Evolutionary conservation across 495 filamentous ascomycete species (phyloP), one percentile per base, ranked within the genome.

Genomic region (Podospora anserina): DNA sequence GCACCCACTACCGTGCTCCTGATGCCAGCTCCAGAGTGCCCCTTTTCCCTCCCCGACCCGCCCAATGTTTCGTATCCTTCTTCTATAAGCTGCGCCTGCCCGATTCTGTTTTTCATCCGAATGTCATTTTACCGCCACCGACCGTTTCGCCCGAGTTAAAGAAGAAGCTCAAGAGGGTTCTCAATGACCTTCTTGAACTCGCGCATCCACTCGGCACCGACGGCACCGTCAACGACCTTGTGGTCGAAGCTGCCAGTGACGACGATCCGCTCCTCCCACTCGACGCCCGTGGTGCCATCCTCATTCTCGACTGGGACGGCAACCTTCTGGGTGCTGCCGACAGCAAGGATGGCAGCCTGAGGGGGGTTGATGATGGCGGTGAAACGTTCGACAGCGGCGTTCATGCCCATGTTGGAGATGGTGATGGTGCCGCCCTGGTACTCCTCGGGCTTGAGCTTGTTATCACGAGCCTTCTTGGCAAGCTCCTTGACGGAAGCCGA

Each of bases 351-450:
- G 76, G 87, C 89, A 57, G 96, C 94, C 84, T 99, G 95, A 34
- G 96, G 96, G 60, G 96, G 96, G 86, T 99, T 99, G 87, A 99
- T 97, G 77, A 99, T 90, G 70, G 96, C 96, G n/a, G 96, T 97
- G 85, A 99, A 99, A 72, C 92, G 88, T 77, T 97, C 93, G 70
- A 99, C 88, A 53, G 96, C 96, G 11, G 89, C 74, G 86, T 99
- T 99, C 95, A 98, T 98, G 78, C 96, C 96, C 96, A 99, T 97
- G 88, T 99, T 99, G 83, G 90, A 94, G 83, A 99, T 99, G 77
- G 94, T 97, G 83, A 99, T 96, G 72, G 93, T 97, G 78, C 96
- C 96, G 58, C 96, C 96, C 83, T 97, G 94, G 89, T 94, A 99
- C 81, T 99, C 93, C 79, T 99, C 93, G 34, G 96, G 96, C 88